Evolutionary conservation across 768 basidiomycete species (phyloP).

Genomic region (Amanita exitialis): DNA sequence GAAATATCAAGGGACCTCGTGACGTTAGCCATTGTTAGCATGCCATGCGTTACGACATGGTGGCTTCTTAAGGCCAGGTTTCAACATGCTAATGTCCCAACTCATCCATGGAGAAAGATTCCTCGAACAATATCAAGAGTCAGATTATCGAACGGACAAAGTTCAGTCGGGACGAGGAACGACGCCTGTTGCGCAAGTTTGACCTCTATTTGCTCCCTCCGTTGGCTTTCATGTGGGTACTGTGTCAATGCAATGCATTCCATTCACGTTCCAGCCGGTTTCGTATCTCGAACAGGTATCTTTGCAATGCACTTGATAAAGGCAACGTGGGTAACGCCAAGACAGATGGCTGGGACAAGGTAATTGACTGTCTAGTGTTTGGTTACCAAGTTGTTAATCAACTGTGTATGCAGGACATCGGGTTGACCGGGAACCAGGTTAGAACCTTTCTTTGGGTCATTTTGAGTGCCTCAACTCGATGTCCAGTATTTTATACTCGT

Average conservation of each 20-base stretch:
- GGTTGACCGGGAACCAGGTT: constrained; percentile 35
- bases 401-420: constrained; percentile 22
- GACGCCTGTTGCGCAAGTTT: constrained; percentile 27
- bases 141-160: not conserved
- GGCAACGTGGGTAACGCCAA: constrained; percentile 44
- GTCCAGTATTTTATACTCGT: constrained; percentile 36
- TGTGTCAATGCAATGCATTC: not conserved
- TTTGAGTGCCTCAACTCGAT: constrained; percentile 1
- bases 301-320: constrained; percentile 40
- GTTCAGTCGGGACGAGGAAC: constrained; percentile 15
- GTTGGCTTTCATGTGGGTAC: constrained; percentile 29
- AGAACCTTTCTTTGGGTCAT: not conserved
- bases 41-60: not conserved
- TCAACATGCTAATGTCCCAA: not conserved
- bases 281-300: constrained; percentile 22
- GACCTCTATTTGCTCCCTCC: constrained; percentile 33
- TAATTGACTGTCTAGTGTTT: constrained; percentile 6
- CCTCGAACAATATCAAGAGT: not conserved
- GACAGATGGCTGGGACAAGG: constrained; percentile 40
- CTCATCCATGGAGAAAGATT: not conserved
- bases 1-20: too few species aligned
- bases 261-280: not conserved
- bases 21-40: too few species aligned
- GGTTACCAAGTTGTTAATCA: not conserved
- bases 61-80: not conserved